phyloP scores from a whole-genome alignment of 331 rosid genomes.

The Phaseolus coccineus region DNA sequence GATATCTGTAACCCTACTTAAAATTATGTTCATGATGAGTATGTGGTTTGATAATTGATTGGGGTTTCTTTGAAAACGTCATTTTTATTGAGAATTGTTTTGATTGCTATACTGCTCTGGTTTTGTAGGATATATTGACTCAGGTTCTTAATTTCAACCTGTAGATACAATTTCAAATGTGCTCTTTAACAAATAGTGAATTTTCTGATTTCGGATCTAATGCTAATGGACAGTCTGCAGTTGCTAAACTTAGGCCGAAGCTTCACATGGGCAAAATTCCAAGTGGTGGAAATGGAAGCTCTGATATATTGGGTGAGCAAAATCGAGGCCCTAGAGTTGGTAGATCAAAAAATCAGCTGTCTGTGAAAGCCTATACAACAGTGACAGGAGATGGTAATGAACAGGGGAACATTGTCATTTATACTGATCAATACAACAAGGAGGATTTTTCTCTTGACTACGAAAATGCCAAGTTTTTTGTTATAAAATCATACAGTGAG shows the following conservation, averaged over 20 bases:
- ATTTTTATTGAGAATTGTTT: neutral
- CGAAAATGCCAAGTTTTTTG: constrained; percentile 83
- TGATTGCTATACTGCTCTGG: constrained; percentile 3
- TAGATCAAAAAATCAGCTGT: constrained; percentile 64
- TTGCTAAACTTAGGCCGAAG: constrained; percentile 67
- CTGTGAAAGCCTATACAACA: constrained; percentile 75
- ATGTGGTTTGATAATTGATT: constrained; percentile 5
- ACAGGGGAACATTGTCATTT: constrained; percentile 74
- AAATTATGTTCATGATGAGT: neutral
- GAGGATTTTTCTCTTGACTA: constrained; percentile 75
- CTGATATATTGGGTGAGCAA: constrained; percentile 83
- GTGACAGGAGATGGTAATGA: constrained; percentile 75
- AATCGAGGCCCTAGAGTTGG: constrained; percentile 90
- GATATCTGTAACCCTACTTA: too few relatives aligned
- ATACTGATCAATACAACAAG: constrained; percentile 79
- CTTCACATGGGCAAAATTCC: constrained; percentile 52
- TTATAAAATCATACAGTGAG: constrained; percentile 94
- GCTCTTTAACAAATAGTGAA: constrained; percentile 50
- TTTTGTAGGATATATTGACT: constrained; percentile 64
- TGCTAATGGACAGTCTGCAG: constrained; percentile 61
- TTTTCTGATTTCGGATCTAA: constrained; percentile 65
- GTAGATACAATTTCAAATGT: constrained; percentile 59
- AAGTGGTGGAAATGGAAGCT: constrained; percentile 57
- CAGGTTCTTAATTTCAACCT: constrained; percentile 54
- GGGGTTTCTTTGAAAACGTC: neutral